phyloP scores from a whole-genome alignment of 306 rosid species.

The Cicer cuneatum region DNA sequence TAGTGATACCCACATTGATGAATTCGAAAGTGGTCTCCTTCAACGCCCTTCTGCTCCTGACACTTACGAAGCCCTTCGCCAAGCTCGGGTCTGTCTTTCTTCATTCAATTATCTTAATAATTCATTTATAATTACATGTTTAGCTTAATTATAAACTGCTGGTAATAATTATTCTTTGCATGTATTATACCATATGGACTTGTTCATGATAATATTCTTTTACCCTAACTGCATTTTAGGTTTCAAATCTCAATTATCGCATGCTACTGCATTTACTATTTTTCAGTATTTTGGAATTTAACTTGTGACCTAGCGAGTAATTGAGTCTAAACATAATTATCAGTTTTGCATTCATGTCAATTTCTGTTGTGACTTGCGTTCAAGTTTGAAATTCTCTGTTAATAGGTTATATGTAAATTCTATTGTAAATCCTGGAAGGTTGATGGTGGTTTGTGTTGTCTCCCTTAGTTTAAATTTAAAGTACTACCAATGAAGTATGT shows the following conservation, averaged over 20 bases:
- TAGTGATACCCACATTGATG: constrained; percentile 47
- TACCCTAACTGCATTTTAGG: not conserved
- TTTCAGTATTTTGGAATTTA: not conserved
- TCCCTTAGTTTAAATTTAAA: not conserved
- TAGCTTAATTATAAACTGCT: not conserved
- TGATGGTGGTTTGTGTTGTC: not conserved
- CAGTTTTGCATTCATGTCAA: not conserved
- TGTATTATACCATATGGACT: not conserved
- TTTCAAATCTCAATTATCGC: not conserved
- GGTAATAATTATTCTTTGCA: not conserved
- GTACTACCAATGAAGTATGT: not conserved
- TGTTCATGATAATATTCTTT: not conserved
- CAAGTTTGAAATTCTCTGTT: not conserved
- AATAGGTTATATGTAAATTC: not conserved
- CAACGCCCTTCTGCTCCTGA: constrained; percentile 54
- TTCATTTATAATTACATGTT: not conserved
- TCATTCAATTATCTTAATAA: not conserved
- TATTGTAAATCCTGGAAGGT: not conserved
- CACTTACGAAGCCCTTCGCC: constrained; percentile 51
- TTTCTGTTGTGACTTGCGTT: not conserved
- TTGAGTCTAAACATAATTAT: not conserved
- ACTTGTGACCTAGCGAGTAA: not conserved
- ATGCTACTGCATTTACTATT: not conserved
- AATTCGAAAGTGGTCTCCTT: constrained; percentile 48
- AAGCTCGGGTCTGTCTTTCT: constrained; percentile 64